Percentiles rank a stretch among this genome's conserved stretches.
These are phyloP conservation scores for Diaporthe capsici DNA, from an alignment of 2,329 filamentous ascomycete species.

Conservation along the genomic window DNA sequence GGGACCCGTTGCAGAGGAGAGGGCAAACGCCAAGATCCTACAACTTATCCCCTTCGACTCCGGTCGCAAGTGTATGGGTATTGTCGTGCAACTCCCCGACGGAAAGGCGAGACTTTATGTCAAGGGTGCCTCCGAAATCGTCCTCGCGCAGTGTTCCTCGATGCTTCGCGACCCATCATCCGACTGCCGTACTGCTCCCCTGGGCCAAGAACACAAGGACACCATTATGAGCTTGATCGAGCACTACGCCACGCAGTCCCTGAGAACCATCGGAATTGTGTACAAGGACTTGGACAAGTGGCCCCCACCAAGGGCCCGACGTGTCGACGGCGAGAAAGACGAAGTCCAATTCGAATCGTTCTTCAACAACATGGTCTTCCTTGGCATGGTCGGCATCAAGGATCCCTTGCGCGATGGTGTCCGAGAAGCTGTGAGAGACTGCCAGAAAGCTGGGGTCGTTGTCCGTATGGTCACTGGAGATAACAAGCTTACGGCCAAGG, in stretches of 20 bases:
- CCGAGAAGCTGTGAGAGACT: conserved; percentile 78
- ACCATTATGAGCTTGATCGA: conserved; percentile 78
- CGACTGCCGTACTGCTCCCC: conserved; percentile 56
- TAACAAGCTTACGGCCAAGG: conserved; percentile 83
- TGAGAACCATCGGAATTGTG: conserved; percentile 87
- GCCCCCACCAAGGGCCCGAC: conserved; percentile 78
- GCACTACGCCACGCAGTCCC: conserved; percentile 82
- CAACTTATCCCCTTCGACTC: conserved; percentile 85
- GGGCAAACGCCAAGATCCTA: conserved; percentile 65
- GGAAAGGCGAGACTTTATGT: conserved; percentile 70
- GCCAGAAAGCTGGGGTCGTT: conserved; percentile 82
- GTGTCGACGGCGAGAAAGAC: conserved; percentile 67
- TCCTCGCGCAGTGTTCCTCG: conserved; percentile 69
- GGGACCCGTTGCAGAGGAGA: conserved; percentile 74
- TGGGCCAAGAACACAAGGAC: conserved; percentile 68
- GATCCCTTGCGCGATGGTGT: conserved; percentile 84
- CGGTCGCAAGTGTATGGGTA: conserved; percentile 79
- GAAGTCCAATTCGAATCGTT: conserved; percentile 77
- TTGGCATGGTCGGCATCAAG: conserved; percentile 84
- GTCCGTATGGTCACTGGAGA: conserved; percentile 91
- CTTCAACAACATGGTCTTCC: conserved; percentile 76
- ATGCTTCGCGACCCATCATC: conserved; percentile 64
- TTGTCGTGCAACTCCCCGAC: conserved; percentile 66
- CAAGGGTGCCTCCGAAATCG: conserved; percentile 76
- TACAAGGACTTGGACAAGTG: conserved; percentile 89